Base-by-base conservation (phyloP, 352 stramenopile genomes). In the Lagenidium sp. region DNA sequence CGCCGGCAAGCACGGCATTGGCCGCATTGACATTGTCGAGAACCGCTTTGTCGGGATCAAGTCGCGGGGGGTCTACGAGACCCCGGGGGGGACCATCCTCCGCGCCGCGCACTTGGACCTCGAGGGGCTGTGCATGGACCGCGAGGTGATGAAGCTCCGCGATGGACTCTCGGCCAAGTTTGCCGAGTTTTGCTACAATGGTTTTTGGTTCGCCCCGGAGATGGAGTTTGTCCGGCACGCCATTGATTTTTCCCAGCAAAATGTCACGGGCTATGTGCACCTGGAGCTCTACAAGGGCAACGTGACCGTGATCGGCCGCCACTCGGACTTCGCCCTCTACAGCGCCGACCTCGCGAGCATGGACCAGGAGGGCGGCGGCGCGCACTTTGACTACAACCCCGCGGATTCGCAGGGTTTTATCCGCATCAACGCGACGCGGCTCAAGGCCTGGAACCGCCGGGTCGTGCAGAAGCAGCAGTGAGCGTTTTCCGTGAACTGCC, bases 21-120 rank as follows among this genome's bases (percentile, higher is more conserved):
- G 96, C 35, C 88, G 95, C 47, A 98, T 99, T 44, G 96, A 99
- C 65, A 98, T 99, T 67, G 95, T 99, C 37, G 96, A 99, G 77
- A 99, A 99, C 76, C 91, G 96, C 21, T 99, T 99, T 60, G 96
- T 99, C 31, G 96, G 96, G 48, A 99, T 99, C 74, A 99, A 99
- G 89, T 98, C 89, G 52, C 93, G 96, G 41, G 96, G 96, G 47
- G 89, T 98, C 43, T 99, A 99, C 81, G 96, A 99, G 68, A 99
- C 96, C 20, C 96, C 96, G 11, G 96, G 88, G 24, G 96, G 96
- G 35, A 98, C 94, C 43, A 85, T 96, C 34, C 72, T 96, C 18
- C 66, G 84, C 26, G 64, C 68, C 12, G 90, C 89, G 0, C 86
- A 97, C 73, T 68, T 90, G 21, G 78, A 90, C 53, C 65, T 98